phyloP scores from a whole-genome alignment of 768 basidiomycete genomes.

The Auricularia sp. region DNA sequence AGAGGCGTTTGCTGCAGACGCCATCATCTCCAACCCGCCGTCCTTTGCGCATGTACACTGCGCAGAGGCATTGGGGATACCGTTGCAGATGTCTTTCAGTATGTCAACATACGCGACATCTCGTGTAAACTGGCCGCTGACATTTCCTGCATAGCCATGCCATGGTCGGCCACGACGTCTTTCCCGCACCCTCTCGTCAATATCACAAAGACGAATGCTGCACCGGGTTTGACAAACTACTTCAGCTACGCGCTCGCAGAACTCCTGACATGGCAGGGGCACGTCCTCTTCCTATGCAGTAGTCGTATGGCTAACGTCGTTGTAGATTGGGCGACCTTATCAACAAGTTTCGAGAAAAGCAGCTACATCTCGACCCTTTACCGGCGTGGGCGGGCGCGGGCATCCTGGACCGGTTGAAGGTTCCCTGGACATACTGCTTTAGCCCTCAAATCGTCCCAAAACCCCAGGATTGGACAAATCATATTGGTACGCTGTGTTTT shows the following conservation, averaged over 20 bases:
- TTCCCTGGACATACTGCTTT: slow-evolving; percentile 59
- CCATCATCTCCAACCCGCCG: slow-evolving; percentile 62
- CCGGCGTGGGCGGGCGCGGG: slow-evolving; percentile 40
- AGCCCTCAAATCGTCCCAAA: slow-evolving; percentile 47
- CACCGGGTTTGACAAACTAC: slow-evolving; percentile 44
- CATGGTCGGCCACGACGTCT: slow-evolving; percentile 26
- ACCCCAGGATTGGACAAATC: slow-evolving; percentile 51
- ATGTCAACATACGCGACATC: slow-evolving; percentile 9
- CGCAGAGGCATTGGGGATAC: slow-evolving; percentile 52
- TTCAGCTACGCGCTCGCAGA: slow-evolving; percentile 49
- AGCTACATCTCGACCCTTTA: slow-evolving; percentile 39
- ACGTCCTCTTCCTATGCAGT: slow-evolving; percentile 1
- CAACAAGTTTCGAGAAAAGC: slow-evolving; percentile 41
- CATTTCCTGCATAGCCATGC: not conserved
- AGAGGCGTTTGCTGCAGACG: slow-evolving; percentile 44
- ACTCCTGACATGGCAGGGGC: slow-evolving; percentile 53
- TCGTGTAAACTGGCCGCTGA: not conserved
- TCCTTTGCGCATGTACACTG: slow-evolving; percentile 57
- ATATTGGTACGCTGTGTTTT: slow-evolving; percentile 34
- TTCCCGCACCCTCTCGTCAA: slow-evolving; percentile 59
- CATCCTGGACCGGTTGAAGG: slow-evolving; percentile 39
- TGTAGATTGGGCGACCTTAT: slow-evolving; percentile 49
- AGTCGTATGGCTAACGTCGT: slow-evolving; percentile 4
- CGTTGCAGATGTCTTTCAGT: slow-evolving; percentile 50
- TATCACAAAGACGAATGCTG: slow-evolving; percentile 44